Conservation (phyloP, 768 basidiomycete genomes). For the Termitomyces sp. region DNA sequence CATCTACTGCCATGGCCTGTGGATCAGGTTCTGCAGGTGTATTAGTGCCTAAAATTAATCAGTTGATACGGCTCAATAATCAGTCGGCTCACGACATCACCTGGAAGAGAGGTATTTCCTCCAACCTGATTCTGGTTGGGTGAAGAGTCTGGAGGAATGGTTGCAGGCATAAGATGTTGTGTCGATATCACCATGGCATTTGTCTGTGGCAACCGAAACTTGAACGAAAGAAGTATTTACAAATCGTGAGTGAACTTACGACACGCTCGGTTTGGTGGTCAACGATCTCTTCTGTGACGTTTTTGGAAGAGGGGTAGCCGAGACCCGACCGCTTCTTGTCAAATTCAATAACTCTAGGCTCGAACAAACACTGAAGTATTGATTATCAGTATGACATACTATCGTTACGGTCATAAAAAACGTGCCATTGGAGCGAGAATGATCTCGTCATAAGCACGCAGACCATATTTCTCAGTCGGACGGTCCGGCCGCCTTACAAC, state of each 20-base stretch:
- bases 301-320: constrained; percentile 41
- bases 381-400: not conserved
- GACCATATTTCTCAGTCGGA: constrained; percentile 79
- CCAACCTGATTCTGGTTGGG: constrained; percentile 13
- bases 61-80: not conserved
- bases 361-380: constrained; percentile 75
- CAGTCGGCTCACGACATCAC: constrained; percentile 1
- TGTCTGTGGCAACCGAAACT: constrained; percentile 45
- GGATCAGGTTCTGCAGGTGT: constrained; percentile 23
- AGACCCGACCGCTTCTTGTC: constrained; percentile 61
- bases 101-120: constrained; percentile 10
- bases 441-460: constrained; percentile 92
- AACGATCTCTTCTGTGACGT: constrained; percentile 74
- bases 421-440: constrained; percentile 90
- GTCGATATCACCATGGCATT: constrained; percentile 91
- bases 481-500: constrained; percentile 73
- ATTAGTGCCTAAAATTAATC: constrained; percentile 10
- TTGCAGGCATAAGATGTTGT: constrained; percentile 59
- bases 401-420: not conserved
- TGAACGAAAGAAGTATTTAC: constrained; percentile 4
- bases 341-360: constrained; percentile 90
- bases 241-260: constrained; percentile 27
- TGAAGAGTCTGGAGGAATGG: constrained; percentile 21
- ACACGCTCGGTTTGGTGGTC: constrained; percentile 49
- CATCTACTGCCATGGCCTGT: constrained; percentile 25